Evolutionary conservation across 306 rosid species (phyloP).

Genomic region (Quercus glauca): DNA sequence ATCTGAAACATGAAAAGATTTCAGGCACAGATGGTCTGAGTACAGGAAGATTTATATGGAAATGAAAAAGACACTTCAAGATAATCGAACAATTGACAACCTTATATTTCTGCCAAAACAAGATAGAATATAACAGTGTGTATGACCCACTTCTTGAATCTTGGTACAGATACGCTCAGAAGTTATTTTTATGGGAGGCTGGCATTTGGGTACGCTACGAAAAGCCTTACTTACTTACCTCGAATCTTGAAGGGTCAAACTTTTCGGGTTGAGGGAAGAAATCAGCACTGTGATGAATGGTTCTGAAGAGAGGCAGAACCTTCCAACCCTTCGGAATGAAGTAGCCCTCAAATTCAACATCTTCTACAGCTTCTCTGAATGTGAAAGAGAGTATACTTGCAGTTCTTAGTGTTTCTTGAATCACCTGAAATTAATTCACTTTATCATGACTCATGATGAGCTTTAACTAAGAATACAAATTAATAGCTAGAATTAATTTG

Average conservation of each 20-base stretch:
- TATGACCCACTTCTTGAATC: background rate
- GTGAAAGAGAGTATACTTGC: constrained; percentile 90
- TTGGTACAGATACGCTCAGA: background rate
- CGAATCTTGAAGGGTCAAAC: constrained; percentile 90
- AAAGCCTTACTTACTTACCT: constrained; percentile 37
- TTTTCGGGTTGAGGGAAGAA: constrained; percentile 83
- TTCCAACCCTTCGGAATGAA: constrained; percentile 94
- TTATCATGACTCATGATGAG: background rate
- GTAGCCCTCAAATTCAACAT: constrained; percentile 79
- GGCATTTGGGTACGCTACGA: background rate
- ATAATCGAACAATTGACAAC: constrained; percentile 35
- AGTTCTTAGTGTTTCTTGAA: constrained; percentile 79
- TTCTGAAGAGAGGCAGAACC: constrained; percentile 93
- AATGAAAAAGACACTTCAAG: constrained; percentile 52
- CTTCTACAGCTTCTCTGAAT: constrained; percentile 85
- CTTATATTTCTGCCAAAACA: constrained; percentile 41
- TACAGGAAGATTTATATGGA: constrained; percentile 32
- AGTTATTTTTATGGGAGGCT: background rate
- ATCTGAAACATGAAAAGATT: constrained; percentile 36
- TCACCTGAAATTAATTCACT: constrained; percentile 43
- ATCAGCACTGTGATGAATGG: constrained; percentile 71
- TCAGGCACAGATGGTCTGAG: constrained; percentile 8
- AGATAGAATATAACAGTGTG: constrained; percentile 25
- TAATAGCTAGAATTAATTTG: too few relatives aligned
- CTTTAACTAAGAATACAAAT: background rate